Conservation (phyloP, 108 stramenopile species). For the Phaeodactylum tricornutum region DNA sequence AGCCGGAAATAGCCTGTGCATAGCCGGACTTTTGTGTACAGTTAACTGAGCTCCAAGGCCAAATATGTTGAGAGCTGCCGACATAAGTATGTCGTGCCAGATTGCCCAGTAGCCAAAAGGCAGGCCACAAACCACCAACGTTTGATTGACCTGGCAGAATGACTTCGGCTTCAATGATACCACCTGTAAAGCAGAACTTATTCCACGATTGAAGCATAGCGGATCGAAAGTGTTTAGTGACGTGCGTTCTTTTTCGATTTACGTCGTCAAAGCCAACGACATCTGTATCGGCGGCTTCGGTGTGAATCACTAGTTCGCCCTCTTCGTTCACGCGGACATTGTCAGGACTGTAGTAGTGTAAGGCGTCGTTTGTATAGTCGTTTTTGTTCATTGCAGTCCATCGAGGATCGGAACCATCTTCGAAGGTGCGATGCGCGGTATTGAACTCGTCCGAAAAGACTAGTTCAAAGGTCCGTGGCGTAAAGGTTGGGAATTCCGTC, state of each 20-base stretch:
- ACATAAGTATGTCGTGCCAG: constrained; percentile 94
- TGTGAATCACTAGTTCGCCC: constrained; percentile 79
- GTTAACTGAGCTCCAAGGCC: constrained; percentile 69
- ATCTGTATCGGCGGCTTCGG: constrained; percentile 63
- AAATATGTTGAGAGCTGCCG: constrained; percentile 77
- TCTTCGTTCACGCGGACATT: constrained; percentile 62
- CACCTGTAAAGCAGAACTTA: constrained; percentile 98
- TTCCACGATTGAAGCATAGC: constrained; percentile 97
- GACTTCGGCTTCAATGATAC: constrained; percentile 85
- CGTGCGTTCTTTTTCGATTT: constrained; percentile 37
- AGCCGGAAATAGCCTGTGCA: constrained; percentile 67
- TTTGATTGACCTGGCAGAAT: constrained; percentile 70
- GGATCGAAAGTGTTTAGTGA: constrained; percentile 78
- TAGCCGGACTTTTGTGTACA: constrained; percentile 50
- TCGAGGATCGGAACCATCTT: constrained; percentile 87
- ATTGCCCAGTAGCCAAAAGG: constrained; percentile 96
- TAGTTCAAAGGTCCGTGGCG: constrained; percentile 38
- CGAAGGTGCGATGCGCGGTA: constrained; percentile 59
- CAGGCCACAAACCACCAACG: constrained; percentile 95
- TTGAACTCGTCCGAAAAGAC: constrained; percentile 96
- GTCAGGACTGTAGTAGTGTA: constrained; percentile 82
- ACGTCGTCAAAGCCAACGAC: constrained; percentile 81
- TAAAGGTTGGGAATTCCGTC: constrained; percentile 24
- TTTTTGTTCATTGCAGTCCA: constrained; percentile 98
- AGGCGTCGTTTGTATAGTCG: constrained; percentile 94